phyloP scores from a whole-genome alignment of 768 basidiomycete species.

The Crassisporium funariophilum region DNA sequence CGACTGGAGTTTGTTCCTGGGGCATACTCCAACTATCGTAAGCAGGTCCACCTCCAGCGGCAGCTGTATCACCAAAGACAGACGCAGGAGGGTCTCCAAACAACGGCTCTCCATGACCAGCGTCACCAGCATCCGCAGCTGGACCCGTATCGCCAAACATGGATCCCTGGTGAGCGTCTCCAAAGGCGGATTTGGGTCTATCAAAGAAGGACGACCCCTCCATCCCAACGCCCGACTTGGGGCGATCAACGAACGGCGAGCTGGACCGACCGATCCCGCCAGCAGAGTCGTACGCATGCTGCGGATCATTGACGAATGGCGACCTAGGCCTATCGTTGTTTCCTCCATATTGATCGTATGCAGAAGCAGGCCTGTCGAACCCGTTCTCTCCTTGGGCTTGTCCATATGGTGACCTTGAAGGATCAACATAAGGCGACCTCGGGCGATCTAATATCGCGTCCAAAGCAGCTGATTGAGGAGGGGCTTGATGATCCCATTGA shows the following conservation, averaged over 20 bases:
- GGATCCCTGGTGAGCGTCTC: constrained; percentile 23
- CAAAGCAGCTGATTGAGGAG: constrained; percentile 7
- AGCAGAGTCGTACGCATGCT: not conserved
- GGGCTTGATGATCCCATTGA: constrained; percentile 17
- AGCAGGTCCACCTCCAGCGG: constrained; percentile 4
- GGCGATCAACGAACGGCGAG: constrained; percentile 25
- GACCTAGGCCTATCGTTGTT: constrained; percentile 21
- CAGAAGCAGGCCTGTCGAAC: no score
- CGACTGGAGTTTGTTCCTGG: constrained; percentile 12
- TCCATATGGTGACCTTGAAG: constrained; percentile 1
- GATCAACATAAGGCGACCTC: constrained; percentile 9
- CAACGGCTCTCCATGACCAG: constrained; percentile 13
- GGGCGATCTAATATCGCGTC: constrained; percentile 9
- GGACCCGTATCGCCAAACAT: constrained; percentile 26
- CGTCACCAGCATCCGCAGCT: constrained; percentile 18
- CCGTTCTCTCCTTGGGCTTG: no score
- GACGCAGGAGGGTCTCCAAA: constrained; percentile 26
- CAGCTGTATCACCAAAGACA: constrained; percentile 17
- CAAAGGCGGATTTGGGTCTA: constrained; percentile 22
- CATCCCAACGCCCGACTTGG: constrained; percentile 22
- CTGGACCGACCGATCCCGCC: constrained; percentile 17
- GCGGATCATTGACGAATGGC: constrained; percentile 12
- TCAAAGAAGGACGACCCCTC: constrained; percentile 22
- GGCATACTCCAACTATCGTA: constrained; percentile 22
- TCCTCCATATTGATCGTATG: constrained; percentile 15